phyloP scores from a whole-genome alignment of 345 rosid genomes.

The Dipteronia sinensis region DNA sequence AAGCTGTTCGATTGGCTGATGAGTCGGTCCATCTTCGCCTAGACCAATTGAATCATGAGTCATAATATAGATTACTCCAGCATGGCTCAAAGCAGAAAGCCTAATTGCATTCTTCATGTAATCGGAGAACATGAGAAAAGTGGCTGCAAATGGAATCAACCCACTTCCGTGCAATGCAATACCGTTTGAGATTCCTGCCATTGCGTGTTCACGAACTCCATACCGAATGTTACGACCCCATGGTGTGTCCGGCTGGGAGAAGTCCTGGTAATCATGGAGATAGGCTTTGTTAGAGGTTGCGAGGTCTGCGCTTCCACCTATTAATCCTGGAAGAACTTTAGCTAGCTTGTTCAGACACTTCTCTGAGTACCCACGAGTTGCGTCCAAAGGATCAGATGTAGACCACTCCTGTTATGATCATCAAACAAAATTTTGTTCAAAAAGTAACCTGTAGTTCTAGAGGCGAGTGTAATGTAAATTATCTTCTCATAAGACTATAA shows the following conservation, averaged over 20 bases:
- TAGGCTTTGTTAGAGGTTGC: conserved; percentile 35
- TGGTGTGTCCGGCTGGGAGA: conserved; percentile 22
- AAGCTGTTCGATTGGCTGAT: conserved; percentile 46
- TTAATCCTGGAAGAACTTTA: conserved; percentile 38
- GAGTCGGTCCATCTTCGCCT: conserved; percentile 49
- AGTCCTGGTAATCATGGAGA: conserved; percentile 27
- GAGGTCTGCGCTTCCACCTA: conserved; percentile 49
- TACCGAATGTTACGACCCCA: conserved; percentile 34
- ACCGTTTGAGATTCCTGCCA: conserved; percentile 46
- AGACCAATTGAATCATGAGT: conserved; percentile 46
- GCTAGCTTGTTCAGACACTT: conserved; percentile 36
- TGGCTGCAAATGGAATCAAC: conserved; percentile 36
- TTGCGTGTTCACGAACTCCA: conserved; percentile 43
- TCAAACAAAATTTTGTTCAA: conserved; percentile 1
- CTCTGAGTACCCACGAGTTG: conserved; percentile 33
- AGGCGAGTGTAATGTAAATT: background rate
- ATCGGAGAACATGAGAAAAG: conserved; percentile 40
- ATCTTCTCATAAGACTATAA: background rate
- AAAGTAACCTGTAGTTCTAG: too few relatives aligned
- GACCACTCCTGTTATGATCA: conserved; percentile 33
- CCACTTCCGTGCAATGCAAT: conserved; percentile 37
- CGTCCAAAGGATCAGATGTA: conserved; percentile 31
- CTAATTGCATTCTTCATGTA: conserved; percentile 40
- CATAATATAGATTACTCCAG: conserved; percentile 40
- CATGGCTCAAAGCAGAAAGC: conserved; percentile 40